A percentile compares a stretch with the other conserved stretches of the same genome.
Evolutionary conservation across 1,284 basidiomycete genomes (phyloP).

Genomic region (Ganoderma sinense): DNA sequence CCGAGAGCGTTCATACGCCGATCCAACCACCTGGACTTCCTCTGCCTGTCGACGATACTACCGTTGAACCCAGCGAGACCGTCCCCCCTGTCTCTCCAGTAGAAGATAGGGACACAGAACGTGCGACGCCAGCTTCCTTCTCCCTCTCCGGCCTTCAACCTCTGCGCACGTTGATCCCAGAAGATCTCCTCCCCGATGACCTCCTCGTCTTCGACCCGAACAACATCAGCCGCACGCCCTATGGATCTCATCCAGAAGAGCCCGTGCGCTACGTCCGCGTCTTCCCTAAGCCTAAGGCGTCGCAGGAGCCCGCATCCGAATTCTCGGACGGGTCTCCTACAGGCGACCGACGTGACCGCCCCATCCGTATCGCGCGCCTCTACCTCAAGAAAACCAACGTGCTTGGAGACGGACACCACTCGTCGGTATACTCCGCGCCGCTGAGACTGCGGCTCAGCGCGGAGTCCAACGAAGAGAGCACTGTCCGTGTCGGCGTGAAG

Average conservation of each 20-base stretch:
- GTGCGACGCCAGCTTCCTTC: neutral
- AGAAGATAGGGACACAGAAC: neutral
- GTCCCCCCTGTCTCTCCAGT: no score
- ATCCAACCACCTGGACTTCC: slow-evolving; percentile 11
- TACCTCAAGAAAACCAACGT: slow-evolving; percentile 36
- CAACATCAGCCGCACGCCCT: neutral
- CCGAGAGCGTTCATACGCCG: neutral
- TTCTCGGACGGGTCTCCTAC: neutral
- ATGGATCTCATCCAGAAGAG: neutral
- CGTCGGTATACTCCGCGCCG: slow-evolving; percentile 39
- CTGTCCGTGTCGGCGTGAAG: slow-evolving; percentile 44
- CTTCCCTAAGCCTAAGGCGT: slow-evolving; percentile 20
- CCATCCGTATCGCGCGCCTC: slow-evolving; percentile 30
- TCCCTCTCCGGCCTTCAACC: slow-evolving; percentile 22
- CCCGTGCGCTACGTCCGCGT: slow-evolving; percentile 31
- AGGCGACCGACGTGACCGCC: neutral
- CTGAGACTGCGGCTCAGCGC: slow-evolving; percentile 39
- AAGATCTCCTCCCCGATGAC: slow-evolving; percentile 38
- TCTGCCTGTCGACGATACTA: neutral
- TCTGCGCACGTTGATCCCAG: slow-evolving; percentile 39
- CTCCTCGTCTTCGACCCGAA: slow-evolving; percentile 40
- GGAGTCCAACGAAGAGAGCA: slow-evolving; percentile 26
- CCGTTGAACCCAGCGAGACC: neutral
- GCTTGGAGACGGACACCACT: slow-evolving; percentile 43
- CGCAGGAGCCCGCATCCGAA: neutral